Conservation (phyloP, 495 filamentous ascomycete genomes). For the Corynascus novoguineensis region DNA sequence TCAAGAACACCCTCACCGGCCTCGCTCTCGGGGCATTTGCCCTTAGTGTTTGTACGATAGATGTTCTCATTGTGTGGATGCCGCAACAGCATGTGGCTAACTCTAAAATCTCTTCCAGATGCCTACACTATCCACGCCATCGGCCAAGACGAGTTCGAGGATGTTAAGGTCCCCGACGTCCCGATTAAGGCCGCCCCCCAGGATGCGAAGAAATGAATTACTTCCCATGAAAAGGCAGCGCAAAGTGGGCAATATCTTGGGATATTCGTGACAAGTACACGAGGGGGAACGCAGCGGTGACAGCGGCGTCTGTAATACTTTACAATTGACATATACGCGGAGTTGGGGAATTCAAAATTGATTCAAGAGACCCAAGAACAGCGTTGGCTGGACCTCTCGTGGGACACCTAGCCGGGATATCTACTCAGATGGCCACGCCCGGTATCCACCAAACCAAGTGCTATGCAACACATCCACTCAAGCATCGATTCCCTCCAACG, state of each 20-base stretch:
- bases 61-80: background rate
- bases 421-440: background rate
- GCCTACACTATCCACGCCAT: constrained; percentile 82
- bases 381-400: background rate
- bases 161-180: constrained; percentile 77
- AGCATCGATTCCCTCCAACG: background rate
- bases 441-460: constrained; percentile 5
- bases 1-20: constrained; percentile 81
- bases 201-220: constrained; percentile 27
- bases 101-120: constrained; percentile 49
- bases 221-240: background rate
- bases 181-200: constrained; percentile 25
- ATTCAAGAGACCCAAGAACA: constrained; percentile 3
- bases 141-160: constrained; percentile 96
- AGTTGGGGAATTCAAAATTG: constrained; percentile 6
- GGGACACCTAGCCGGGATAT: background rate
- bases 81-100: background rate
- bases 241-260: background rate
- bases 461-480: constrained; percentile 9
- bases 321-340: constrained; percentile 5
- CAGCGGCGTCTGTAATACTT: background rate
- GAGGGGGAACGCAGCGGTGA: background rate
- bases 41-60: constrained; percentile 64
- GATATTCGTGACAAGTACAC: background rate
- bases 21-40: constrained; percentile 61